Base-by-base conservation (phyloP, 1,284 basidiomycete species). In the Cutaneotrichosporon sp. region DNA sequence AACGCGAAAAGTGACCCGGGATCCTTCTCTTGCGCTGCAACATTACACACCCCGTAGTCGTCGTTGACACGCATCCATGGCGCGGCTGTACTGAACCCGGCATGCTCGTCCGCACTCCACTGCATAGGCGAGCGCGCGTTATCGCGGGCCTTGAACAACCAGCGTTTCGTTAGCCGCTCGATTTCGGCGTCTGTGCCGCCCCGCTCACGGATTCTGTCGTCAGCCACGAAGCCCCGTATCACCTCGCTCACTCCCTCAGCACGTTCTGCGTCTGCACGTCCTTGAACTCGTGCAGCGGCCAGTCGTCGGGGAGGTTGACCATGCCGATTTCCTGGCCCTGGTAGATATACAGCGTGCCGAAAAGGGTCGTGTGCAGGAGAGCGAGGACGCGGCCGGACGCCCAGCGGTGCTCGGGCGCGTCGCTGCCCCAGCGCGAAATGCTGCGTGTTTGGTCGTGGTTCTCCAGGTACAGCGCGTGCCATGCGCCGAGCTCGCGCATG, bases 21-120 rank as follows among this genome's bases (percentile, higher is more conserved):
- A 48, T 85, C 79, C 0, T 67, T 58, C 9, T 77, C 48, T 67
- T 86, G 81, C 4, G 68, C 70, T 2, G 70, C 77, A 8, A 79
- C 84, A 65, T 88, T 88, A 80, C 84, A 86, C 3, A 70, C 62
- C 15, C 55, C 58, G 64, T 83, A 85, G 62, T 87, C 84, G 37
- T 86, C 84, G 62, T 86, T 84, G 9, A 85, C 81, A 13, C 83
- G 77, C 85, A 88, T 88, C 87, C 86, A 89, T 0, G 86, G 84
- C 13, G 72, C 78, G 22, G 55, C 60, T 0, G 78, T 77, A 4
- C 81, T 82, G 70, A 88, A 88, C 1, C 87, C 86, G 0, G 77
- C 84, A 52, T 87, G 76, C 5, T 72, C 41, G 1, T 74, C 74
- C 4, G 73, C 62, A 52, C 83, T 87, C 80, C 84, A 85, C 12